phyloP scores from a whole-genome alignment of 805 yeast genomes.

The Allodekkera sacchari region DNA sequence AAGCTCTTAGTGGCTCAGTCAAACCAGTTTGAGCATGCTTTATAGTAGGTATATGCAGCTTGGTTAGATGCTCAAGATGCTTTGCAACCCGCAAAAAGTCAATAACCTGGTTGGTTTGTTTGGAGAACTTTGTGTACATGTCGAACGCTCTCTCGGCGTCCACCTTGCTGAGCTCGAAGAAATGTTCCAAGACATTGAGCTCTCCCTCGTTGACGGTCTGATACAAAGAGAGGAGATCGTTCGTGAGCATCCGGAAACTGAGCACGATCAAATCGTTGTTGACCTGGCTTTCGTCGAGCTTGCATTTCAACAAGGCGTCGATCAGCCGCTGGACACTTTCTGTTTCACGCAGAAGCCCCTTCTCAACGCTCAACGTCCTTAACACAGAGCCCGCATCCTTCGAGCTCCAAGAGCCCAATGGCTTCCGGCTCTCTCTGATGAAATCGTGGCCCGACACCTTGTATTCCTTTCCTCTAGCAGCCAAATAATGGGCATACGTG shows the following conservation, averaged over 20 bases:
- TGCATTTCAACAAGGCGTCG: conserved; percentile 63
- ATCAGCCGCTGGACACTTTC: conserved; percentile 83
- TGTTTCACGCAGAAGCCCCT: conserved; percentile 75
- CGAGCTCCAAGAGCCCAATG: conserved; percentile 25
- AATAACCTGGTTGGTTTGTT: conserved; percentile 79
- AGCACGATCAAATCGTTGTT: conserved; percentile 78
- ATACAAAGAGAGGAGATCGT: conserved; percentile 77
- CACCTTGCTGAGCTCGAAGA: conserved; percentile 79
- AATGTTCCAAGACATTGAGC: conserved; percentile 85
- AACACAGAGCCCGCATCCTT: conserved; percentile 49
- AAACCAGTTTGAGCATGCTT: conserved; percentile 96
- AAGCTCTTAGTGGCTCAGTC: conserved; percentile 79
- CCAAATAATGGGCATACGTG: conserved; percentile 66
- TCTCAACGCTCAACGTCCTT: conserved; percentile 56
- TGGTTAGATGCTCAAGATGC: conserved; percentile 77
- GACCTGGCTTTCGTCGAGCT: conserved; percentile 70
- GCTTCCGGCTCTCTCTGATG: conserved; percentile 53
- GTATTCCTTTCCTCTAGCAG: conserved; percentile 60
- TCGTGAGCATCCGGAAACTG: conserved; percentile 82
- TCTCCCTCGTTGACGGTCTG: conserved; percentile 94
- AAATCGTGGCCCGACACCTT: conserved; percentile 62
- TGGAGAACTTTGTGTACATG: conserved; percentile 78
- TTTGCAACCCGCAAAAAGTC: conserved; percentile 84
- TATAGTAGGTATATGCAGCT: conserved; percentile 88
- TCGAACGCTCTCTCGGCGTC: conserved; percentile 85